phyloP scores from a whole-genome alignment of 306 rosid genomes.

The Malus sylvestris region DNA sequence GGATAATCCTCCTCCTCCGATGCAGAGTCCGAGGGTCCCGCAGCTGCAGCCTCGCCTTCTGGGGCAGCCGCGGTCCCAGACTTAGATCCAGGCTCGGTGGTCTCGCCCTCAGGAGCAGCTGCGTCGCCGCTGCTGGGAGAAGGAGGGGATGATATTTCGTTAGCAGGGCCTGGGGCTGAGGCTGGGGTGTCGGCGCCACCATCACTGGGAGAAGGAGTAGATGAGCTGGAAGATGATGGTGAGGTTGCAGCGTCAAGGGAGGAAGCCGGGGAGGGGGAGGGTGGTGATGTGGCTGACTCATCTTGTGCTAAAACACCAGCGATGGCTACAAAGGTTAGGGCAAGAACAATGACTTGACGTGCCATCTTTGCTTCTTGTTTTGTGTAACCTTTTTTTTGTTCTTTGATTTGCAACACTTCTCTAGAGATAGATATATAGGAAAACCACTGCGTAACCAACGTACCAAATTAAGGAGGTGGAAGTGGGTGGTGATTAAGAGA shows the following conservation, averaged over 20 bases:
- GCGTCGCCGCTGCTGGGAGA: background rate
- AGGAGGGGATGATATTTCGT: background rate
- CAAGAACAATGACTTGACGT: slow-evolving; percentile 11
- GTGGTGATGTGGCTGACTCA: slow-evolving; percentile 10
- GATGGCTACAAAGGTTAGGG: slow-evolving; percentile 36
- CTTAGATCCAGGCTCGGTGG: background rate
- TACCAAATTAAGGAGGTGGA: background rate
- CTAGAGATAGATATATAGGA: background rate
- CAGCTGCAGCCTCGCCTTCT: background rate
- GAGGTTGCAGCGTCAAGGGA: background rate
- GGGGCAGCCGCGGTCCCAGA: background rate
- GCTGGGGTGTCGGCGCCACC: background rate
- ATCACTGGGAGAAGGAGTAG: background rate
- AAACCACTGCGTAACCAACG: background rate
- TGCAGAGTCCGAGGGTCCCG: background rate
- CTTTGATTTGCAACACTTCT: background rate
- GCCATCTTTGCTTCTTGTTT: background rate
- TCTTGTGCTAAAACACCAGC: slow-evolving; percentile 21
- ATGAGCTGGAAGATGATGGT: background rate
- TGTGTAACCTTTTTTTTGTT: background rate
- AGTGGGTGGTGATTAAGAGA: background rate
- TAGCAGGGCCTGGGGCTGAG: slow-evolving; percentile 1
- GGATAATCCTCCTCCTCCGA: background rate
- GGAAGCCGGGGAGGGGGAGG: slow-evolving; percentile 23
- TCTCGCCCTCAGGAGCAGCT: background rate